Evolutionary conservation across 75 land plant genomes (phyloP), one percentile per base, ranked within the genome.

Genomic region (Sequoia sempervirens): DNA sequence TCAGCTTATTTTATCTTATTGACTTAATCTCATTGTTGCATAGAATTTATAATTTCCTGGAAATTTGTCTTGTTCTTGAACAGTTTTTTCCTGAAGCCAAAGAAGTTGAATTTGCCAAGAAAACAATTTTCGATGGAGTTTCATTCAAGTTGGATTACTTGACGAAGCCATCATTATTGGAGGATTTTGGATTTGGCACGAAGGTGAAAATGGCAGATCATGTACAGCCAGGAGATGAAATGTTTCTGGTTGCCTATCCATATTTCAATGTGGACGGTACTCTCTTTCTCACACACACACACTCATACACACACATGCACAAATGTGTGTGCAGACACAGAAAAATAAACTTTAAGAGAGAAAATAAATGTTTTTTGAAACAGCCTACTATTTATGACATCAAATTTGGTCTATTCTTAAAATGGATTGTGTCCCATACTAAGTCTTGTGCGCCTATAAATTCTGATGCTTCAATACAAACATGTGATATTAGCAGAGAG

Each of bases 11-110:
- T 37, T 32, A 5, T 80, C n/a, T 73, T 43, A 45, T 53, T 75
- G 11, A 84, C 41, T 80, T 69, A 43, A 69, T 56, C 28, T 80
- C 0, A 13, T 14, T 45, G n/a, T 15, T 69, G 14, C 38, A 30
- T 70, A 75, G 23, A 26, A 34, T 56, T n/a, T 54, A 26, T 20
- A 80, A 43, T 47, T 45, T 75, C 45, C 68, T 46, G 11, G 17
- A 79, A 53, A 83, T 26, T 45, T 84, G 12, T 26, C 37, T 47
- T 83, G 14, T 20, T n/a, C 20, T 50, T 58, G 76, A 80, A 45
- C 91, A 97, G 99, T 97, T 97, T 84, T 96, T 97, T 68, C 99
- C 99, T 26, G 99, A 97, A 85, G 91, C 94, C 68, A 91, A 85
- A 50, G 99, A 97, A 82, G 94, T 96, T 70, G 89, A 89, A 47